phyloP scores from a whole-genome alignment of 768 basidiomycete species.

The Boletus rubroflammeus region DNA sequence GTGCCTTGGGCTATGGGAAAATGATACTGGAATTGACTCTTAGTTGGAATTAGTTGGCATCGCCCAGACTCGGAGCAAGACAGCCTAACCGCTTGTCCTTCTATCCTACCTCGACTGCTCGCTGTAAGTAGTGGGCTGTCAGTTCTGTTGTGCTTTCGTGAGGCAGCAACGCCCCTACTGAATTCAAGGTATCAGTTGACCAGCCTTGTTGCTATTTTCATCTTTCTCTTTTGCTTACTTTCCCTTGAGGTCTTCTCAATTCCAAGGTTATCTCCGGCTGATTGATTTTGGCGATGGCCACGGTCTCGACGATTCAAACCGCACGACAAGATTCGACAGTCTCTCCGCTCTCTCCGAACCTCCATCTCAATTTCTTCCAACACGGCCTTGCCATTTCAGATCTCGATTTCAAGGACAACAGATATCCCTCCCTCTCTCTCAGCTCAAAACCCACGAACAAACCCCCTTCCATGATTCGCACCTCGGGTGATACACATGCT shows the following conservation, averaged over 20 bases:
- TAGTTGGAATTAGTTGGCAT: conserved; percentile 18
- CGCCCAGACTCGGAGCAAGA: conserved; percentile 12
- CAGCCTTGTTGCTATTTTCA: conserved; percentile 3
- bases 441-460: conserved; percentile 21
- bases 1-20: conserved; percentile 18
- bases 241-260: conserved; percentile 14
- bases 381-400: conserved; percentile 53
- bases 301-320: conserved; percentile 51
- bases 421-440: conserved; percentile 44
- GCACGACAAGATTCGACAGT: conserved; percentile 38
- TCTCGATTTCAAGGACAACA: conserved; percentile 59
- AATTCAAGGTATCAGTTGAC: conserved; percentile 1
- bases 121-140: not conserved
- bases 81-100: conserved; percentile 1
- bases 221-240: conserved; percentile 5
- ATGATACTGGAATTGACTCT: conserved; percentile 16
- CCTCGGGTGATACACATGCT: conserved; percentile 25
- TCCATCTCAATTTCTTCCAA: conserved; percentile 45
- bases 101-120: not conserved
- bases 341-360: conserved; percentile 30
- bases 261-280: conserved; percentile 19
- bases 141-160: not conserved
- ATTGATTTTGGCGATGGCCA: conserved; percentile 32
- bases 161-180: not conserved
- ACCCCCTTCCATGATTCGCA: conserved; percentile 30